A percentile compares a stretch with the other conserved stretches of the same genome.
These are phyloP conservation scores for Rhipidocladum racemiflorum DNA, from an alignment of 176 grass and related monocot genomes.

Conservation along the genomic window DNA sequence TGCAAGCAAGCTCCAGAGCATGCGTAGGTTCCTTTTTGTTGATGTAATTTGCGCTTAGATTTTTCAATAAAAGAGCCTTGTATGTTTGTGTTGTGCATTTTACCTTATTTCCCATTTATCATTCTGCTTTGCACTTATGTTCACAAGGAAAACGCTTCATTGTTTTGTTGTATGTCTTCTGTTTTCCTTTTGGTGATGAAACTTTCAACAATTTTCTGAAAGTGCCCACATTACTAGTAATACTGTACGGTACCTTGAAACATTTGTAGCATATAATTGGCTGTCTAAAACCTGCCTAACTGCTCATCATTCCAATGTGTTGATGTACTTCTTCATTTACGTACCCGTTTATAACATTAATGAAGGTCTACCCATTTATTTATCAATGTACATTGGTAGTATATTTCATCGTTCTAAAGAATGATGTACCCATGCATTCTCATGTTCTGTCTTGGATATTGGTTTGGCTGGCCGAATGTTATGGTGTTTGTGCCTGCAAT, in stretches of 20 bases:
- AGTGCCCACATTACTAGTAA: not conserved
- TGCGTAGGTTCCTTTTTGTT: slow-evolving; percentile 24
- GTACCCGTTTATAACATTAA: not conserved
- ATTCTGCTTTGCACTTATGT: not conserved
- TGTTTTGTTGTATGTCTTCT: not conserved
- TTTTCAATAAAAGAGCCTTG: not conserved
- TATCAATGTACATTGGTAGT: not conserved
- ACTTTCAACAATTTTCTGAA: not conserved
- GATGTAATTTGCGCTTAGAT: slow-evolving; percentile 11
- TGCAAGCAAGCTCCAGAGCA: slow-evolving; percentile 38
- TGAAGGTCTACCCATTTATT: not conserved
- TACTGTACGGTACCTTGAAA: not conserved
- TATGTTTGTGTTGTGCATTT: not conserved
- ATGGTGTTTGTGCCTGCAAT: not conserved
- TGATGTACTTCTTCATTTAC: not conserved
- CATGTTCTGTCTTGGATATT: not conserved
- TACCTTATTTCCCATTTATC: not conserved
- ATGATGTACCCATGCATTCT: not conserved
- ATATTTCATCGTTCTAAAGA: not conserved
- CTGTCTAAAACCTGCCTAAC: not conserved
- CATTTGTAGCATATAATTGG: not conserved
- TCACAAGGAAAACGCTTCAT: not conserved
- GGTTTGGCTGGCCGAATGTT: not conserved
- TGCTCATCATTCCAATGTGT: not conserved
- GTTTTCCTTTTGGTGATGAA: not conserved